Percentiles rank a stretch among this genome's conserved stretches.
Evolutionary conservation across 176 grass and related monocot species (phyloP).

Genomic region (Poa annua): DNA sequence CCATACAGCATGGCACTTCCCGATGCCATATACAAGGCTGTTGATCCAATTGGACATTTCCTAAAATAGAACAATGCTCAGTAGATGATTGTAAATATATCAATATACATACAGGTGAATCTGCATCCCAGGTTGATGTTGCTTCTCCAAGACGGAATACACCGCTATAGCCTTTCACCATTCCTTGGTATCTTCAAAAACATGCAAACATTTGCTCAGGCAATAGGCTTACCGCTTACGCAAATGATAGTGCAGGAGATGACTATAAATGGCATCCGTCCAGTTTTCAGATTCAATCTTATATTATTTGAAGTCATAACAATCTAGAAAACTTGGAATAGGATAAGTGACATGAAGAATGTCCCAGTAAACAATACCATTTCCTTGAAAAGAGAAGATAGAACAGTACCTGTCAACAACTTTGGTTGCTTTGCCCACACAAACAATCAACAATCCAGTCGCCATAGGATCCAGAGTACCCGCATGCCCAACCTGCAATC

Average conservation of each 20-base stretch:
- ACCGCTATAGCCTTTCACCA: slow-evolving; percentile 93
- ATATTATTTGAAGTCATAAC: slow-evolving; percentile 17
- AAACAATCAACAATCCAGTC: slow-evolving; percentile 89
- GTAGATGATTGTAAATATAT: not conserved
- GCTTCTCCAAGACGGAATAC: slow-evolving; percentile 92
- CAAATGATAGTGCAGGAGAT: not conserved
- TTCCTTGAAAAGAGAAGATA: not conserved
- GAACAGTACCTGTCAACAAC: slow-evolving; percentile 76
- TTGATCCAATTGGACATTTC: not conserved
- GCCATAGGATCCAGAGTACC: slow-evolving; percentile 98
- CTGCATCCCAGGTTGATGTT: slow-evolving; percentile 99
- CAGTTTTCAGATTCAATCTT: not conserved
- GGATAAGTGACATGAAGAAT: not conserved
- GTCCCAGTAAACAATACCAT: not conserved
- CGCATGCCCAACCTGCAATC: slow-evolving; percentile 82
- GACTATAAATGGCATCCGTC: not conserved
- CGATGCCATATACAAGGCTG: slow-evolving; percentile 15
- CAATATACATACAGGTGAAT: slow-evolving; percentile 76
- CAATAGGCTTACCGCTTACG: not conserved
- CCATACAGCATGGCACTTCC: not conserved
- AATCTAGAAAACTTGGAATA: slow-evolving; percentile 11
- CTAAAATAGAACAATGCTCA: not conserved
- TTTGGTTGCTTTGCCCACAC: slow-evolving; percentile 98
- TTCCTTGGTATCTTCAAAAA: slow-evolving; percentile 87
- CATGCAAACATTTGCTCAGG: slow-evolving; percentile 12